These are phyloP conservation scores for Colletotrichum trifolii DNA, from an alignment of 2,329 filamentous ascomycete species.

Conservation along the genomic window DNA sequence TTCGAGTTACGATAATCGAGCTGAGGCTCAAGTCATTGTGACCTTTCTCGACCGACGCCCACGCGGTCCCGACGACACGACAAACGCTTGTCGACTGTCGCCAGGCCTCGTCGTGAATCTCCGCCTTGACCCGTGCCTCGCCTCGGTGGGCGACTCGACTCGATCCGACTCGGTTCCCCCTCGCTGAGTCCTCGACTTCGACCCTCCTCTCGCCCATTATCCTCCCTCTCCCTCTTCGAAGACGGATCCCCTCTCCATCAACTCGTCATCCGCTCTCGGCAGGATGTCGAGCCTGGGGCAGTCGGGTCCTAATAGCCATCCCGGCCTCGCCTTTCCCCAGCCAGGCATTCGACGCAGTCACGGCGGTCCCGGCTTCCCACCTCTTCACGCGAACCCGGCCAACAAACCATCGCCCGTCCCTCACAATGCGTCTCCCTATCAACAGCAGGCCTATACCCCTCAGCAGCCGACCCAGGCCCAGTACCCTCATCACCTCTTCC, in stretches of 20 bases:
- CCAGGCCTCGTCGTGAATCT: conserved; percentile 3
- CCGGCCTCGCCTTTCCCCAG: conserved; percentile 64
- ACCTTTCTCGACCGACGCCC: conserved; percentile 18
- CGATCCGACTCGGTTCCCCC: conserved; percentile 9
- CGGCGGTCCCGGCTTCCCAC: conserved; percentile 50
- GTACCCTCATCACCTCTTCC: conserved; percentile 66
- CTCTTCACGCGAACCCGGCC: conserved; percentile 60
- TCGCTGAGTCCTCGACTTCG: conserved; percentile 12
- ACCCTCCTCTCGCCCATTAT: conserved; percentile 8
- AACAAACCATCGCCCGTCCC: conserved; percentile 67
- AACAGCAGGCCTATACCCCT: conserved; percentile 63
- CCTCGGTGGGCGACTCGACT: conserved; percentile 22
- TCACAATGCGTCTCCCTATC: conserved; percentile 66
- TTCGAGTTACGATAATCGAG: conserved; percentile 30
- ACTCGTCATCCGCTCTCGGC: conserved; percentile 29
- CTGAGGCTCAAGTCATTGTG: conserved; percentile 30
- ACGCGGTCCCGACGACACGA: conserved; percentile 9
- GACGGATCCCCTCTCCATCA: neutral
- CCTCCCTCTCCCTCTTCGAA: neutral
- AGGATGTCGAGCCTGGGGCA: conserved; percentile 62
- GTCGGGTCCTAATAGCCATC: conserved; percentile 62
- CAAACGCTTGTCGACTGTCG: neutral
- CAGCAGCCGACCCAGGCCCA: conserved; percentile 60
- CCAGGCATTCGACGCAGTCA: conserved; percentile 58
- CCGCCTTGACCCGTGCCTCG: neutral